Evolutionary conservation across 768 basidiomycete species (phyloP), one percentile per base, ranked within the genome.

Genomic region (Pleurotus eryngii): DNA sequence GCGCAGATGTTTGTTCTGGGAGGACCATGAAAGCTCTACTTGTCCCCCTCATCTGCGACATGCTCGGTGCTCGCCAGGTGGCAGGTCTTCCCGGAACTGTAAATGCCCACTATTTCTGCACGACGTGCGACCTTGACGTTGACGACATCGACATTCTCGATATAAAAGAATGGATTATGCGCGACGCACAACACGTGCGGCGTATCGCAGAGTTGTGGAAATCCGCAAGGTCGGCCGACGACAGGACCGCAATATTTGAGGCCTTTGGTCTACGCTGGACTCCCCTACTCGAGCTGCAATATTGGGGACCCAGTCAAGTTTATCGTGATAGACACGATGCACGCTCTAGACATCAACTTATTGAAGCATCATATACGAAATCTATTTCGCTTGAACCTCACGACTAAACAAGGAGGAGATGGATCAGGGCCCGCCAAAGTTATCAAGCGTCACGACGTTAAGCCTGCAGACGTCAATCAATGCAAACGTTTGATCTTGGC

Each of bases 321-420:
- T 30, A 45, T 65, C 0, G 64, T 71, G 0, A 61, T 74, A 14
- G 74, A 78, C 42, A 56, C 67, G 1, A 77, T 78, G 74, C 76
- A 77, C 35, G 65, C 67, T n/a, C 58, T 76, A 1, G 66, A 69
- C 49, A 63, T 76, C 15, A 65, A 65, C 12, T 37, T 68, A 1
- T 50, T 73, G 24, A 53, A 66, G 17, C 56, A 67, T 22, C 72
- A 74, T 47, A 65, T 62, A 48, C 47, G 57, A 3, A 57, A 62
- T 3, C 50, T 72, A 11, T 66, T 43, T 18, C 42, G 42, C 42
- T n/a, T 43, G 15, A 43, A 12, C 42, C 42, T 43, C 6, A 15
- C 5, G 15, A 12, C 14, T n/a, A 18, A 43, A n/a, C 5, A 9
- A 14, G 42, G 42, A 15, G 42, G 42, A 4, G 42, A 43, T 43